A percentile compares a stretch with the other conserved stretches of the same genome.
Evolutionary conservation across 768 basidiomycete species (phyloP).

Genomic region (Suillus spraguei): DNA sequence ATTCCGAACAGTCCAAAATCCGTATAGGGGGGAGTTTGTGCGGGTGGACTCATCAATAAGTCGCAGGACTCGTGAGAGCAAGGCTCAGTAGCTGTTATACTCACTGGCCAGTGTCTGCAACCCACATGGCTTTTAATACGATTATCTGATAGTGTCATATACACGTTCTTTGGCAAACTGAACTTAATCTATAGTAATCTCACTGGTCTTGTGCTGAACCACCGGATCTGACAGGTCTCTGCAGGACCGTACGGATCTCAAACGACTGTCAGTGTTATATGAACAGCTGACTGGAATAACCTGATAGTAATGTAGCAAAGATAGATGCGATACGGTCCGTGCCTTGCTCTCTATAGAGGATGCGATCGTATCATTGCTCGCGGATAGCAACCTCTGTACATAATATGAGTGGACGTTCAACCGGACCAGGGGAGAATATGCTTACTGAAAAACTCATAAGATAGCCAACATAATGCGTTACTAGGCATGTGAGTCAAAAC

Average conservation of each 20-base stretch:
- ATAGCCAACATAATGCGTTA: constrained; percentile 96
- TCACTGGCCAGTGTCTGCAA: background rate
- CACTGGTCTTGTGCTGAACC: background rate
- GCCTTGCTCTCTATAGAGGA: constrained; percentile 21
- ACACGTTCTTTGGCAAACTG: background rate
- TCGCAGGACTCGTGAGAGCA: background rate
- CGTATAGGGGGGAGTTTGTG: background rate
- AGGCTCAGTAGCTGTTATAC: background rate
- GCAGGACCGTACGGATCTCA: background rate
- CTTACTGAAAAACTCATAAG: constrained; percentile 98
- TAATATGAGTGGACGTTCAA: background rate
- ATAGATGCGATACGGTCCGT: constrained; percentile 2
- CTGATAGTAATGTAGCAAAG: constrained; percentile 21
- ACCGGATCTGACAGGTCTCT: background rate
- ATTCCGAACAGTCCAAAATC: background rate
- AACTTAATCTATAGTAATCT: background rate
- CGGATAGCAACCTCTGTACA: constrained; percentile 67
- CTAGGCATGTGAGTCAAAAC: constrained; percentile 96
- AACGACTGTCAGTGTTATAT: background rate
- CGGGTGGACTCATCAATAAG: too few species aligned
- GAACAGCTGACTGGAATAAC: constrained; percentile 4
- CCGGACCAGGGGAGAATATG: constrained; percentile 24
- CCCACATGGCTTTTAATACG: background rate
- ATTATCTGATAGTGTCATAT: background rate
- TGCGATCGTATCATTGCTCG: constrained; percentile 25